Evolutionary conservation across 2,329 filamentous ascomycete genomes (phyloP).

Genomic region (Pseudogymnoascus sp.): DNA sequence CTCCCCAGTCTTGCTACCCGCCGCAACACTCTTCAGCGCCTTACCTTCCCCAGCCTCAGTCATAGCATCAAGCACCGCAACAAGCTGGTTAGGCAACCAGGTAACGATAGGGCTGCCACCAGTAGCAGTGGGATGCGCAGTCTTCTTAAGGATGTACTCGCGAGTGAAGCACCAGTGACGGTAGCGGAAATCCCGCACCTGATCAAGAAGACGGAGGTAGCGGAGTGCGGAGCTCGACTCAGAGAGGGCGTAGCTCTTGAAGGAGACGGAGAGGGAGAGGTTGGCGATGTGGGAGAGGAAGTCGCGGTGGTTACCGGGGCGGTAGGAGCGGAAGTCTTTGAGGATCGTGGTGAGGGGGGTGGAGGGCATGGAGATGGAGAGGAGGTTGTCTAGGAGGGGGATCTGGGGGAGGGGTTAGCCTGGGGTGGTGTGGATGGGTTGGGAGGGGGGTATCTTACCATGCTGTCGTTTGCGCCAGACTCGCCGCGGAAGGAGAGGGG

Average conservation of each 20-base stretch:
- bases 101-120: constrained; percentile 76
- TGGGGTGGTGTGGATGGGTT: background rate
- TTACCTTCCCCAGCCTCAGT: constrained; percentile 40
- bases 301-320: constrained; percentile 78
- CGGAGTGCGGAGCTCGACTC: constrained; percentile 50
- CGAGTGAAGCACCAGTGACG: constrained; percentile 78
- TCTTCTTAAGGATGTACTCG: constrained; percentile 76
- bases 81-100: constrained; percentile 74
- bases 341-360: constrained; percentile 86
- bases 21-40: constrained; percentile 29
- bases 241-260: constrained; percentile 50
- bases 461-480: constrained; percentile 88
- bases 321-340: constrained; percentile 78
- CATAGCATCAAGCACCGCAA: constrained; percentile 67
- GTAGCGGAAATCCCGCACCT: constrained; percentile 76
- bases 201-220: constrained; percentile 59
- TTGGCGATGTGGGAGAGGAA: constrained; percentile 67
- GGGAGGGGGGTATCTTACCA: constrained; percentile 39
- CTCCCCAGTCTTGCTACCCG: constrained; percentile 1
- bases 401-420: constrained; percentile 37
- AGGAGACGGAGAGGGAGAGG: constrained; percentile 38
- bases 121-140: constrained; percentile 66
- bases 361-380: constrained; percentile 77
- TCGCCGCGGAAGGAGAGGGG: constrained; percentile 82
- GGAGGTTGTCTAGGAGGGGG: constrained; percentile 78